phyloP scores from a whole-genome alignment of 768 basidiomycete genomes.

The Hypholoma fasciculare region DNA sequence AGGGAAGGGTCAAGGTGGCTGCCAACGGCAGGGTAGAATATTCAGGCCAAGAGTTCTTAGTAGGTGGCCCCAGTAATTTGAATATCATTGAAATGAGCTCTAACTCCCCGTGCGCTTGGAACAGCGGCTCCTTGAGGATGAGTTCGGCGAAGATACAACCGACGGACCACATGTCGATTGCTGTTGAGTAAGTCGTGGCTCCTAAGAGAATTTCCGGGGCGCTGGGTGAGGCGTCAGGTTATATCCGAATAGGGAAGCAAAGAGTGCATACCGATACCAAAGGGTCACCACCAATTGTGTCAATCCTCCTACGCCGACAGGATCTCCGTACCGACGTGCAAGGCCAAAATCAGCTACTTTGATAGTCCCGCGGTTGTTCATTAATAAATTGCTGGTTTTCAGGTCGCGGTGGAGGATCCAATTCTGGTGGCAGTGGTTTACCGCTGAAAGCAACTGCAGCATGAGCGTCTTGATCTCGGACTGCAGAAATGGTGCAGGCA shows the following conservation, averaged over 20 bases:
- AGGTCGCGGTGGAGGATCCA: slow-evolving; percentile 98
- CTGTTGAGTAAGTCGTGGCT: slow-evolving; percentile 90
- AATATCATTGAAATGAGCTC: slow-evolving; percentile 95
- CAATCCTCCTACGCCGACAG: slow-evolving; percentile 93
- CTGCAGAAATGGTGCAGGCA: slow-evolving; percentile 96
- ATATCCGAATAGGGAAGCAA: background rate
- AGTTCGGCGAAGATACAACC: slow-evolving; percentile 99
- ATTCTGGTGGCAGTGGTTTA: slow-evolving; percentile 90
- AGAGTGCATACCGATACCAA: slow-evolving; percentile 83
- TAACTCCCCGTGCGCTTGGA: slow-evolving; percentile 94
- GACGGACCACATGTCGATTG: slow-evolving; percentile 98
- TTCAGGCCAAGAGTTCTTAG: slow-evolving; percentile 82
- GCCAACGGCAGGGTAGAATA: slow-evolving; percentile 78
- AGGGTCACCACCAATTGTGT: slow-evolving; percentile 98
- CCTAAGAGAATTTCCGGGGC: slow-evolving; percentile 96
- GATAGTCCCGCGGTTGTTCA: slow-evolving; percentile 99
- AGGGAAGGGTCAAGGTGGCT: slow-evolving; percentile 74
- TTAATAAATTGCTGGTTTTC: slow-evolving; percentile 95
- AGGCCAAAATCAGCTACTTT: slow-evolving; percentile 99
- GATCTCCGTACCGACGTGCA: slow-evolving; percentile 94
- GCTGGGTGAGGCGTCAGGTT: slow-evolving; percentile 38
- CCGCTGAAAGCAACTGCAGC: slow-evolving; percentile 90
- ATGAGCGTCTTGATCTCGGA: slow-evolving; percentile 98
- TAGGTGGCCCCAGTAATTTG: slow-evolving; percentile 93
- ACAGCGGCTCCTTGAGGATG: slow-evolving; percentile 92